Percentiles rank a stretch among this genome's conserved stretches.
phyloP scores from a whole-genome alignment of 164 flowering plant genomes.

The Akebia trifoliata region DNA sequence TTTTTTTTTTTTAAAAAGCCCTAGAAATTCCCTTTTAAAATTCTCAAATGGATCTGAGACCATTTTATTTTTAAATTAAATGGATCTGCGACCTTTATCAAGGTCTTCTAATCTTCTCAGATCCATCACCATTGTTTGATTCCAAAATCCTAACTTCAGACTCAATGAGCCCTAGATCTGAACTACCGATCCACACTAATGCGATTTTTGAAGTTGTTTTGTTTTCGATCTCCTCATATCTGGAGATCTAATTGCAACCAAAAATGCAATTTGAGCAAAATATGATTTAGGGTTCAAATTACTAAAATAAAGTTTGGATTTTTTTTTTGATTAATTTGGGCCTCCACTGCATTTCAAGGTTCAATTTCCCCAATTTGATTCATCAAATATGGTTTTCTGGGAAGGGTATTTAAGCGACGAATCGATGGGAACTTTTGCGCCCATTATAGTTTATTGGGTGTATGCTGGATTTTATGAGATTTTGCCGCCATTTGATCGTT shows the following conservation, averaged over 20 bases:
- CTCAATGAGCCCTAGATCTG: constrained; percentile 6
- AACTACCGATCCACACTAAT: background rate
- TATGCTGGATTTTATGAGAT: constrained; percentile 80
- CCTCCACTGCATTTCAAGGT: too few species aligned
- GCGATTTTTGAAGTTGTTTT: background rate
- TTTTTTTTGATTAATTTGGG: background rate
- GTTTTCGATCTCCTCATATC: background rate
- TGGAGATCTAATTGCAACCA: too few species aligned
- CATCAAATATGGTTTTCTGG: constrained; percentile 71
- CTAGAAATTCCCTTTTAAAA: too few species aligned
- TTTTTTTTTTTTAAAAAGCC: too few species aligned
- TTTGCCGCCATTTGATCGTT: constrained; percentile 55
- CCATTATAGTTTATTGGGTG: constrained; percentile 74
- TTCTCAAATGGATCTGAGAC: too few species aligned
- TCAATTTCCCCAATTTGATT: background rate
- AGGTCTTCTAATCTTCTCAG: too few species aligned
- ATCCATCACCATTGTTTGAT: background rate
- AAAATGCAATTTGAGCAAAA: too few species aligned
- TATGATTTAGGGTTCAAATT: too few species aligned
- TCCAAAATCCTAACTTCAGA: background rate
- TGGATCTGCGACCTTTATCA: too few species aligned
- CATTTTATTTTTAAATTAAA: too few species aligned
- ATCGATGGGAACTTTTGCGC: constrained; percentile 75
- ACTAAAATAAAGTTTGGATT: too few species aligned
- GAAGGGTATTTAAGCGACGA: constrained; percentile 82